Percentiles rank a stretch among this genome's conserved stretches.
These are phyloP conservation scores for Acer yangbiense DNA, from an alignment of 345 rosid genomes.

Conservation along the genomic window DNA sequence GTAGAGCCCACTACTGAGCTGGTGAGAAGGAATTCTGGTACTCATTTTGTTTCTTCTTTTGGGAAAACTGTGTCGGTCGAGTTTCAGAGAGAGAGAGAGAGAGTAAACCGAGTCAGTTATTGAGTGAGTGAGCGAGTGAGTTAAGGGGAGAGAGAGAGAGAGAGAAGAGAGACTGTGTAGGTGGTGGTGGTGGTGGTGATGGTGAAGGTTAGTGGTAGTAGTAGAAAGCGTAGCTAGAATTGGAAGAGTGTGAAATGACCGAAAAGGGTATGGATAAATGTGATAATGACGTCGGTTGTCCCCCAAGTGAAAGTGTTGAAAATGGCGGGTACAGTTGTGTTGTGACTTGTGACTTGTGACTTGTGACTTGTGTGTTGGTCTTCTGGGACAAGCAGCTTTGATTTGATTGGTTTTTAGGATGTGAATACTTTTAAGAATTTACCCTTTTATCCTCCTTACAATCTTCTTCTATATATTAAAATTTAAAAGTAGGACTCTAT, in stretches of 20 bases:
- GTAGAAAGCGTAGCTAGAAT: background rate
- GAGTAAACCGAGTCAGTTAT: slow-evolving; percentile 19
- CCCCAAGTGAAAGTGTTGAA: background rate
- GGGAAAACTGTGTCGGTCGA: slow-evolving; percentile 14
- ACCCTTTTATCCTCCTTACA: slow-evolving; percentile 1
- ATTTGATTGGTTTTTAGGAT: background rate
- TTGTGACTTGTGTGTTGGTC: background rate
- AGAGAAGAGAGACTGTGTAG: background rate
- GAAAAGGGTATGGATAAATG: background rate
- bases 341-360: background rate
- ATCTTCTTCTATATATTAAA: background rate
- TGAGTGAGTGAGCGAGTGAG: slow-evolving; percentile 27
- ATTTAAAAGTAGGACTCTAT: background rate
- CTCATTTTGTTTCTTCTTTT: slow-evolving; percentile 44
- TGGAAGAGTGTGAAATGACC: slow-evolving; percentile 34
- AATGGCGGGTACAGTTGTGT: slow-evolving; percentile 18
- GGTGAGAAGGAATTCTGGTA: slow-evolving; percentile 78
- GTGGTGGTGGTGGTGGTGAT: slow-evolving; percentile 9
- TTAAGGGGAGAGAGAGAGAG: slow-evolving; percentile 25
- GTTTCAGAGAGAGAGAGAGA: too few relatives aligned
- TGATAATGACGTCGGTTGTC: slow-evolving; percentile 27
- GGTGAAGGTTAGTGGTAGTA: slow-evolving; percentile 14
- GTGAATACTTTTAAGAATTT: background rate
- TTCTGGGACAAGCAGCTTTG: background rate
- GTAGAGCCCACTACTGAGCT: slow-evolving; percentile 76